Base-by-base conservation (phyloP, 257 asterid genomes). In the Ehretia macrophylla region DNA sequence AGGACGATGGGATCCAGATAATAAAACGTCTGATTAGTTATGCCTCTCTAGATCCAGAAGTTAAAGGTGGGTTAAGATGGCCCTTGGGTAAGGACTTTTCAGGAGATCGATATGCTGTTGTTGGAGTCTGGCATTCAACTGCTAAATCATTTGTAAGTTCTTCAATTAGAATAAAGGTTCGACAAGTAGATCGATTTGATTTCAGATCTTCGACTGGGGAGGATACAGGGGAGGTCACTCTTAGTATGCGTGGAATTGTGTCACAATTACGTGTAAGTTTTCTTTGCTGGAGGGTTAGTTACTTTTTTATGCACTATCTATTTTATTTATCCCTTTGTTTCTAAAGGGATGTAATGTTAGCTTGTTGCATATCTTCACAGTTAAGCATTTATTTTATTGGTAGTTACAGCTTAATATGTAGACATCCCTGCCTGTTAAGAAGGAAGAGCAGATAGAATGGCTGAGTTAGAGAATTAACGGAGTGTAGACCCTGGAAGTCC, bases 41-140 rank as follows among this genome's bases (percentile, higher is more conserved):
- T 56, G 86, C 83, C 37, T 50, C 60, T 51, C 58, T 72, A 62
- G 86, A 83, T 60, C 65, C 72, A 19, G 74, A 75, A 21, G 71
- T 68, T 27, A 77, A 75, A 73, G 86, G 86, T 57, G 84, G 82
- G 37, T 57, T 77, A 59, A 73, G 79, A 8, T 83, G 86, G 86
- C 74, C 79, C 51, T 65, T 72, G 62, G 83, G 83, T 6, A 62
- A 76, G 49, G 62, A 66, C 53, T 70, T 75, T 60, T 67, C 78
- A 37, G 83, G 78, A 59, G 75, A 69, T 55, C 65, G 72, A 42
- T 75, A 70, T 61, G 50, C 66, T 56, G 79, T 77, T 60, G 64
- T 71, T 16, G 69, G 74, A 45, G 71, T 61, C 46, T 80, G 81
- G 82, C 86, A 80, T 72, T 68, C 69, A 40, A 63, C 27, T 65